Base-by-base conservation (phyloP, 768 basidiomycete species). In the Russula emetica region DNA sequence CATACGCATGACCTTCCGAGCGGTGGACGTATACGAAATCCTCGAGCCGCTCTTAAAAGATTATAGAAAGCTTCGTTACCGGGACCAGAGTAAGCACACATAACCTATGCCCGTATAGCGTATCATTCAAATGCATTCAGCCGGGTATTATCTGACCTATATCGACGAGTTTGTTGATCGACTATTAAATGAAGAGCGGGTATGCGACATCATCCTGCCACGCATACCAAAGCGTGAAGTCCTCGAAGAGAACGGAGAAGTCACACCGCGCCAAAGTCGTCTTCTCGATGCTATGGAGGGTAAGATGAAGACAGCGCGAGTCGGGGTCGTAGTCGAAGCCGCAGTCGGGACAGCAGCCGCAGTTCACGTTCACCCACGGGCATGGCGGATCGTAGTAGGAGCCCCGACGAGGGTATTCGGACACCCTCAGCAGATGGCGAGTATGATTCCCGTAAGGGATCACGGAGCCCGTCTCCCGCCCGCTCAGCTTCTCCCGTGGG, bases 131-230 rank as follows among this genome's bases (percentile, higher is more conserved):
- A 51, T 61, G 24, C 5, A 22, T n/a, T 53, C 66, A 98, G 96
- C 83, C 67, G 94, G 95, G 45, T 98, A 92, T 73, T 79, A 82
- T 1, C 75, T 99, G 61, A 87, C 90, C 6, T 89, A 85, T 68
- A 92, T 98, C 70, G 97, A 98, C 74, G 92, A 97, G 74, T 98
- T 92, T 72, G 81, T 94, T 47, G 86, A 98, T 74, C 78, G 83
- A 50, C 80, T 98, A 11, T 77, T 98, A 36, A 84, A 81, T 5
- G 88, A 96, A 72, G 97, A 98, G 65, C 83, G 94, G 62, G 95
- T 94, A 6, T 98, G 96, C 75, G 97, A 98, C 76, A 91, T 93
- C 70, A 98, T 98, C 70, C 77, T 99, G 51, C 97, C 97, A 18
- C 86, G 97, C 55, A 75, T 98, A 66, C 83, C 85, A 10, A 94